phyloP scores from a whole-genome alignment of 441 rosid species.

The Euphorbia neoarborescens region DNA sequence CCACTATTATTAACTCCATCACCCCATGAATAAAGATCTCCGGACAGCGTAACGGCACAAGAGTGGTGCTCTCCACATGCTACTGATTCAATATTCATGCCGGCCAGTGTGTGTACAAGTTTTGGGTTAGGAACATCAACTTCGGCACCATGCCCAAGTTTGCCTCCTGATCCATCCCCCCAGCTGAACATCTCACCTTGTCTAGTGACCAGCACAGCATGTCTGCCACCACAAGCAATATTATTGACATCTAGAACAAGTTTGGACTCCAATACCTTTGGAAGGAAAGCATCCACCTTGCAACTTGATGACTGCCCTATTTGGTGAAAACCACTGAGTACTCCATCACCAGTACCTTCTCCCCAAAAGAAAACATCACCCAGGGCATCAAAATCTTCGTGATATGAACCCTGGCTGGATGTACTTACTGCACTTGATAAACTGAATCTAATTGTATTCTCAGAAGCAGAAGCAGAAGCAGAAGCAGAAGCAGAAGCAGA shows the following conservation, averaged over 20 bases:
- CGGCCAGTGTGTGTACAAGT: constrained; percentile 51
- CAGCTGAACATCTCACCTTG: constrained; percentile 79
- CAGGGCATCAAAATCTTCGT: constrained; percentile 58
- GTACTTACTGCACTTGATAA: constrained; percentile 66
- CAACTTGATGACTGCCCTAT: constrained; percentile 26
- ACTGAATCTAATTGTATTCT: constrained; percentile 45
- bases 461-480: constrained; percentile 34
- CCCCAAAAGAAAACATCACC: constrained; percentile 84
- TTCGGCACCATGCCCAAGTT: constrained; percentile 78
- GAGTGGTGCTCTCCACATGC: constrained; percentile 87
- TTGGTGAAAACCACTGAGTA: constrained; percentile 35
- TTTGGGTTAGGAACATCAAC: constrained; percentile 55
- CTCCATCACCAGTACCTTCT: constrained; percentile 52
- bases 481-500: constrained; percentile 29
- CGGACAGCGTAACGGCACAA: constrained; percentile 68
- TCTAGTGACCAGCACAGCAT: constrained; percentile 70
- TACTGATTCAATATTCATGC: constrained; percentile 48
- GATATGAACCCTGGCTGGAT: constrained; percentile 62
- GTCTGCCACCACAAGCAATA: constrained; percentile 71
- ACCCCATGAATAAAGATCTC: constrained; percentile 92
- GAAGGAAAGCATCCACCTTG: constrained; percentile 48
- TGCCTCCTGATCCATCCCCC: constrained; percentile 82
- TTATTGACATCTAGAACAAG: constrained; percentile 55
- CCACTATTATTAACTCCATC: constrained; percentile 59
- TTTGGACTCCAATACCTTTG: constrained; percentile 56